Evolutionary conservation across 73 alveolate genomes (phyloP).

Genomic region (Tetrahymena malaccensis): DNA sequence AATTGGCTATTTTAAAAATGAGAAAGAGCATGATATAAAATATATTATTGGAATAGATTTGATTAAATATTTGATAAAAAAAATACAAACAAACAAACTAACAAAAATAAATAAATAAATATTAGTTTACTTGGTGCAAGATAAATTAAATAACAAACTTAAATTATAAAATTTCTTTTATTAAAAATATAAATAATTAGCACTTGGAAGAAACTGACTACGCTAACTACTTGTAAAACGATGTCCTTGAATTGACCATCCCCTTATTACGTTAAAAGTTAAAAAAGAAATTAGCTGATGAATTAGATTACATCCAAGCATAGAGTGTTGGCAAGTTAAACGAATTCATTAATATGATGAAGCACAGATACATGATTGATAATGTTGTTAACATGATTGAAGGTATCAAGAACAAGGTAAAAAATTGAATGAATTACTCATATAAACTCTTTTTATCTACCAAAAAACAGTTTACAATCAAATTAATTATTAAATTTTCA

Average conservation of each 20-base stretch:
- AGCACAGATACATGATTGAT: slow-evolving; percentile 84
- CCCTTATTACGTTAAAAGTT: slow-evolving; percentile 51
- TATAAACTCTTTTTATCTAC: neutral
- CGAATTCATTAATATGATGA: slow-evolving; percentile 59
- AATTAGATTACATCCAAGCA: slow-evolving; percentile 83
- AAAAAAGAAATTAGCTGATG: slow-evolving; percentile 94
- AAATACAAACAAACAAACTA: no score
- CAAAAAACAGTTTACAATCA: no score
- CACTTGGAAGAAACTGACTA: slow-evolving; percentile 43
- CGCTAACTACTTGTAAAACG: slow-evolving; percentile 26
- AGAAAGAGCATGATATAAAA: neutral
- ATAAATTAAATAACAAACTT: neutral
- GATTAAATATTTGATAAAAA: no score
- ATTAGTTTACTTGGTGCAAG: neutral
- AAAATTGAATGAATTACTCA: neutral
- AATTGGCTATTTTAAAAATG: no score
- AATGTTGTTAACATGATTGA: slow-evolving; percentile 95
- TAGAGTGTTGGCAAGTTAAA: slow-evolving; percentile 84
- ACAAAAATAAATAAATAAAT: no score
- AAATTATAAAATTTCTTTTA: neutral
- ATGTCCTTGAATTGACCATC: slow-evolving; percentile 25
- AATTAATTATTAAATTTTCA: no score
- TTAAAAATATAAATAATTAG: neutral
- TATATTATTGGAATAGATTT: neutral
- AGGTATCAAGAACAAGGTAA: slow-evolving; percentile 83